phyloP scores from a whole-genome alignment of 2,329 filamentous ascomycete species.

The Emmonsia crescens region DNA sequence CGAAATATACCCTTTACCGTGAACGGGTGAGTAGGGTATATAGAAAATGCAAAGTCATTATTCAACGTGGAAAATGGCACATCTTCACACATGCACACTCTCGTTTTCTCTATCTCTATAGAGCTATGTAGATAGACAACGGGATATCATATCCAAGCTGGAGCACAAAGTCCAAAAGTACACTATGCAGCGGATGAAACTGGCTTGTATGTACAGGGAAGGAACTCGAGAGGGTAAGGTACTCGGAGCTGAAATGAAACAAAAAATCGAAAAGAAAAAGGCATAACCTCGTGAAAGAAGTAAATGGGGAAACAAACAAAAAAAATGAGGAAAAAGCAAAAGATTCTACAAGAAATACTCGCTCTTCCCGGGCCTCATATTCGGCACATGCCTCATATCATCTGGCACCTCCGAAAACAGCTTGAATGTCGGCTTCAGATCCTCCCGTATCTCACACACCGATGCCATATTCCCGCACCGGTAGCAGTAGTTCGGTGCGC shows the following conservation, averaged over 20 bases:
- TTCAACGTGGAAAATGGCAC: no score
- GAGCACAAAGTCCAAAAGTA: background rate
- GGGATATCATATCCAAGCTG: background rate
- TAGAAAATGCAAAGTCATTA: background rate
- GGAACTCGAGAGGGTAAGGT: background rate
- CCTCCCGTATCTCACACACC: constrained; percentile 81
- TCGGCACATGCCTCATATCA: constrained; percentile 36
- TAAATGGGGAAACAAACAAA: background rate
- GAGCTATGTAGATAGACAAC: background rate
- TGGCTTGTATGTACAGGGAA: background rate
- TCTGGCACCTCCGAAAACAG: constrained; percentile 38
- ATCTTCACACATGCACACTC: no score
- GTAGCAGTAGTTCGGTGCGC: constrained; percentile 92
- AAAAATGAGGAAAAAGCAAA: background rate
- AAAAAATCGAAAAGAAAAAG: background rate
- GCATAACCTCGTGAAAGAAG: background rate
- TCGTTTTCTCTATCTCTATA: background rate
- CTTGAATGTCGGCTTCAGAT: constrained; percentile 78
- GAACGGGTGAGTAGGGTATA: no score
- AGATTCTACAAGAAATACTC: constrained; percentile 37
- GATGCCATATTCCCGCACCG: constrained; percentile 81
- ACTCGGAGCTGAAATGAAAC: background rate
- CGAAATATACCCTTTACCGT: no score
- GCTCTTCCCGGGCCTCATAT: constrained; percentile 35
- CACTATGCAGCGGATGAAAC: background rate